These are phyloP conservation scores for Toxoplasma gondii DNA, from an alignment of 169 alveolate genomes.

Conservation along the genomic window DNA sequence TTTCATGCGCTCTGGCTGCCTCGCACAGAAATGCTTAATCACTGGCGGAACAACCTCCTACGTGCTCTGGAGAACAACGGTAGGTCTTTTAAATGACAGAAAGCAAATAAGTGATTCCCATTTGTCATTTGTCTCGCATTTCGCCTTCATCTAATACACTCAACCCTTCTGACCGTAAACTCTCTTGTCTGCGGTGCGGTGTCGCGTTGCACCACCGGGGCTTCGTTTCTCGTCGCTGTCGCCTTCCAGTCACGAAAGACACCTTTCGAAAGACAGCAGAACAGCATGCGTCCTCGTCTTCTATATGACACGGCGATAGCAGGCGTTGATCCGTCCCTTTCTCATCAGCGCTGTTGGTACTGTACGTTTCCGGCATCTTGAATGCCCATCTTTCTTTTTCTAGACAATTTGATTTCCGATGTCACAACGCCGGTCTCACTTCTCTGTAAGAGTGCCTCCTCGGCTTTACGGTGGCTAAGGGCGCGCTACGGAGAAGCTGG, in stretches of 20 bases:
- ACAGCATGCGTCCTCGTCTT: no score
- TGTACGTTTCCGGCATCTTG: no score
- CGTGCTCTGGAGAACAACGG: constrained; percentile 48
- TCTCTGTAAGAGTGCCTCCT: constrained; percentile 48
- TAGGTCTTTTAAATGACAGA: background rate
- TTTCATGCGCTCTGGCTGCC: constrained; percentile 58
- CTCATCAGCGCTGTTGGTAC: no score
- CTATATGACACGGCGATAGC: no score
- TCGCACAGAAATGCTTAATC: constrained; percentile 56
- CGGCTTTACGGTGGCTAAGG: constrained; percentile 44
- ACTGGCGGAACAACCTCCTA: constrained; percentile 61
- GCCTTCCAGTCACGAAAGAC: no score
- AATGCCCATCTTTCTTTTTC: background rate
- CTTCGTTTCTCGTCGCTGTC: no score
- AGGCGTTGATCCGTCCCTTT: no score
- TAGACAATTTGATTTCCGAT: background rate
- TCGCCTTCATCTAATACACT: background rate
- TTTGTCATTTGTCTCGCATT: background rate
- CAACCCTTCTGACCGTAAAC: no score
- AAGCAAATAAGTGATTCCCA: background rate
- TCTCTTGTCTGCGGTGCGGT: no score
- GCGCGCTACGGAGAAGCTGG: constrained; percentile 47
- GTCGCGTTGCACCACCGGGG: no score
- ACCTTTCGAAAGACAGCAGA: no score
- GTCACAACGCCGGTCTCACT: constrained; percentile 31